Evolutionary conservation across 176 grass and related monocot species (phyloP).

Genomic region (Puya raimondii): DNA sequence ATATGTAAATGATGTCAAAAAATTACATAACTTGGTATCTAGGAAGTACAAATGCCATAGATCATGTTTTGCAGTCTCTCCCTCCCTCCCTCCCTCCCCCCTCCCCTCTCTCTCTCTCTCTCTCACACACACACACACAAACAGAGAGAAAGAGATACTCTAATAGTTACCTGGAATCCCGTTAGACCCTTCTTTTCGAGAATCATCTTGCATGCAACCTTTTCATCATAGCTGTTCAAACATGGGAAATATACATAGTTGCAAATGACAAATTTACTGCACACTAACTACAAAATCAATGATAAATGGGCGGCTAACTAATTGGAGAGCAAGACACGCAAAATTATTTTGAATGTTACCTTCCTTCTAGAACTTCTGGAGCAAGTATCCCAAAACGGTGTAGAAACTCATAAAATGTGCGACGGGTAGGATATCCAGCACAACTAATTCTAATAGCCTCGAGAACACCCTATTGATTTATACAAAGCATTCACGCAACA

Average conservation of each 20-base stretch:
- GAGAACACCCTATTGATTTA: slow-evolving; percentile 77
- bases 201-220: slow-evolving; percentile 80
- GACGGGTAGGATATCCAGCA: slow-evolving; percentile 94
- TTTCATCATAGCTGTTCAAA: slow-evolving; percentile 76
- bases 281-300: not conserved
- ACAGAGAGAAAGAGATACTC: not conserved
- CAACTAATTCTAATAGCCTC: slow-evolving; percentile 99
- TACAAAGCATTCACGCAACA: slow-evolving; percentile 4
- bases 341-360: slow-evolving; percentile 48
- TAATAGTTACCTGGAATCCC: slow-evolving; percentile 75
- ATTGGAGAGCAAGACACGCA: not conserved
- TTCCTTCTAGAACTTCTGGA: slow-evolving; percentile 76
- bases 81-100: too few relatives aligned
- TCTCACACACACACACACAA: not conserved
- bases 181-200: slow-evolving; percentile 82
- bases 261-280: not conserved
- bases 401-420: slow-evolving; percentile 97
- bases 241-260: slow-evolving; percentile 11
- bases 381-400: slow-evolving; percentile 94
- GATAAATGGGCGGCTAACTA: not conserved
- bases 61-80: too few relatives aligned
- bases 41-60: too few relatives aligned
- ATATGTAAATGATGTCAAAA: too few relatives aligned
- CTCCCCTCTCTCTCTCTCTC: too few relatives aligned
- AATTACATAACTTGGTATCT: too few relatives aligned